Evolutionary conservation across 768 basidiomycete species (phyloP), one percentile per base, ranked within the genome.

Genomic region (Auricularia sp.): DNA sequence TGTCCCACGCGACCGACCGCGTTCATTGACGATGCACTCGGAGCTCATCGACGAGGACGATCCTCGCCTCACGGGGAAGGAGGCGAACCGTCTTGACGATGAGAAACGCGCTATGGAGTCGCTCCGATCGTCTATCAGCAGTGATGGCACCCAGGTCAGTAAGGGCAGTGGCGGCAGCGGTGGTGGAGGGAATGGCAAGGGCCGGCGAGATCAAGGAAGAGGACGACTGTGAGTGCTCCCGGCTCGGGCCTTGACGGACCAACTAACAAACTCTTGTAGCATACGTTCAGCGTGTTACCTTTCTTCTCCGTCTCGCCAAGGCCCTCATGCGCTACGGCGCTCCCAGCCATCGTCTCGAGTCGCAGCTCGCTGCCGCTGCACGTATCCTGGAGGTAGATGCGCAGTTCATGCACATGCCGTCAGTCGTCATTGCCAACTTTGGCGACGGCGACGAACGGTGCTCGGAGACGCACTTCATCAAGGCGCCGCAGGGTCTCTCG

Each of bases 281-380:
- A 21, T 76, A 77, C 42, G 68, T 76, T 12, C 71, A 78, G 61
- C 72, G 80, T 35, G 80, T 80, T 66, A 85, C 87, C 63, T 97
- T 97, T 77, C 80, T 97, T 61, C 77, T 95, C 69, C 87, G 87
- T 71, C 82, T 97, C 33, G 91, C 92, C 2, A 89, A 91, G 72
- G 90, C 91, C 11, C 81, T 98, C 65, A 84, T 98, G 72, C 81
- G 86, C n/a, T 95, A 91, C 72, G 94, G 94, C 21, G 90, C 93
- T n/a, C 93, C 93, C 1, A 93, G 92, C 23, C 95, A 97, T 74
- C 83, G 95, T 21, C 88, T 95, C 67, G 93, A 96, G 76, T 87
- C 91, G 1, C 93, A 95, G 72, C 83, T 98, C 47, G 80, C 81
- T 65, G 84, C 90, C 3, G 92, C 91, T 2, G 87, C 93, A 5